phyloP scores from a whole-genome alignment of 1,284 basidiomycete species.

The Ceratobasidium theobromae region DNA sequence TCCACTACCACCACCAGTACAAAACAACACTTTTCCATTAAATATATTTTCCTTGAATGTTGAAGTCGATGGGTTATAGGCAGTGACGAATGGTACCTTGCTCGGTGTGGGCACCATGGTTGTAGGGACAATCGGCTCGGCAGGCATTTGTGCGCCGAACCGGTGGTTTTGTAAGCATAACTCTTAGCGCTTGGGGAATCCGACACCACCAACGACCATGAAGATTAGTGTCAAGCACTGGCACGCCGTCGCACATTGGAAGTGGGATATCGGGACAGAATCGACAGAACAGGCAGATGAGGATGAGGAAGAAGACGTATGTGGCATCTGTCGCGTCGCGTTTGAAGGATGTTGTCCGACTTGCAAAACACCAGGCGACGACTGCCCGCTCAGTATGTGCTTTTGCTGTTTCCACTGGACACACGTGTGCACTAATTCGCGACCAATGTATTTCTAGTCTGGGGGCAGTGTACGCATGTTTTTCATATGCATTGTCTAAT shows the following conservation, averaged over 20 bases:
- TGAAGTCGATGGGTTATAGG: slow-evolving; percentile 49
- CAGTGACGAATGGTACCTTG: neutral
- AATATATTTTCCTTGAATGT: slow-evolving; percentile 82
- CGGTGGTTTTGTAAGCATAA: neutral
- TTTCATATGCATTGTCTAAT: slow-evolving; percentile 95
- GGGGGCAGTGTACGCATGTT: slow-evolving; percentile 93
- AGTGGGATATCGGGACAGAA: slow-evolving; percentile 69
- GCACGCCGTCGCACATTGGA: slow-evolving; percentile 85
- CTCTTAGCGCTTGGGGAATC: neutral
- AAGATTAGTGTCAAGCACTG: slow-evolving; percentile 78
- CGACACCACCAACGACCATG: slow-evolving; percentile 49
- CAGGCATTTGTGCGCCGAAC: neutral
- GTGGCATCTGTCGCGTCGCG: slow-evolving; percentile 89
- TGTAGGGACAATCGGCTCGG: slow-evolving; percentile 11
- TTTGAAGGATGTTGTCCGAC: slow-evolving; percentile 92
- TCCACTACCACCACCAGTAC: slow-evolving; percentile 86
- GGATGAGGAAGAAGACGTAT: slow-evolving; percentile 75
- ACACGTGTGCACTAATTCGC: neutral
- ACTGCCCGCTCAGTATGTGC: slow-evolving; percentile 86
- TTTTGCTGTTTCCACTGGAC: neutral
- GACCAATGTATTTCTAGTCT: slow-evolving; percentile 57
- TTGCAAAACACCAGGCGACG: slow-evolving; percentile 94
- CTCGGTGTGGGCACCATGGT: slow-evolving; percentile 19
- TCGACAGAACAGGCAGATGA: slow-evolving; percentile 49
- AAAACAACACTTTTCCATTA: slow-evolving; percentile 91